phyloP scores from a whole-genome alignment of 2,329 filamentous ascomycete genomes.

The Sporothrix sp. region DNA sequence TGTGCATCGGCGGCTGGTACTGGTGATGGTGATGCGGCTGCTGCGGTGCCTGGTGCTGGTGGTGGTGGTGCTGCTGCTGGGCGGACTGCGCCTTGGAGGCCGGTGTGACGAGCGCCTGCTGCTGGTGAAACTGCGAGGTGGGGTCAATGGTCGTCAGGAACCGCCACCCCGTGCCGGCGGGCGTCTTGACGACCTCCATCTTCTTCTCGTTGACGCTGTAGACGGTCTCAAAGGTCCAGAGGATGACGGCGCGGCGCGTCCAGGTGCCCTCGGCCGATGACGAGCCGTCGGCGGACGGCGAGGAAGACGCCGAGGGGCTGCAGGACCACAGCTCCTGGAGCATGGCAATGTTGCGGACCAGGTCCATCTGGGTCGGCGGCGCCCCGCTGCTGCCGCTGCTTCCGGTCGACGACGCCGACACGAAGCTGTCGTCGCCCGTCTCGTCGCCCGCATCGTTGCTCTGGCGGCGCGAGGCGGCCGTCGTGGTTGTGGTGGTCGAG shows the following conservation, averaged over 20 bases:
- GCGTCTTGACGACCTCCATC: slow-evolving; percentile 36
- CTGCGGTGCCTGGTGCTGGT: slow-evolving; percentile 4
- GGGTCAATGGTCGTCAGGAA: slow-evolving; percentile 53
- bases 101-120: slow-evolving; percentile 30
- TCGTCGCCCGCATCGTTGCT: slow-evolving; percentile 21
- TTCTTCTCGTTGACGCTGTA: slow-evolving; percentile 34
- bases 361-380: slow-evolving; percentile 39
- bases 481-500: slow-evolving; percentile 12
- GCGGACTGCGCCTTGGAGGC: slow-evolving; percentile 5
- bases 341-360: slow-evolving; percentile 54
- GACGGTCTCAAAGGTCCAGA: slow-evolving; percentile 53
- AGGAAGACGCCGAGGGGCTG: slow-evolving; percentile 30
- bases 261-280: slow-evolving; percentile 28
- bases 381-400: slow-evolving; percentile 18
- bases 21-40: neutral
- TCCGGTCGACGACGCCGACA: slow-evolving; percentile 18
- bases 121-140: slow-evolving; percentile 48
- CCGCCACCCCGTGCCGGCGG: slow-evolving; percentile 48
- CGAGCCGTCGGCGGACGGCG: slow-evolving; percentile 7
- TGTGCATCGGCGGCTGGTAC: slow-evolving; percentile 8
- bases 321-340: slow-evolving; percentile 56
- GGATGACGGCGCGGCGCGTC: slow-evolving; percentile 49
- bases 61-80: slow-evolving; percentile 6
- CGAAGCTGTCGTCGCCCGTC: slow-evolving; percentile 19
- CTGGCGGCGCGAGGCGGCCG: slow-evolving; percentile 6